phyloP scores from a whole-genome alignment of 768 basidiomycete genomes.

The Stropharia rugosoannulata region DNA sequence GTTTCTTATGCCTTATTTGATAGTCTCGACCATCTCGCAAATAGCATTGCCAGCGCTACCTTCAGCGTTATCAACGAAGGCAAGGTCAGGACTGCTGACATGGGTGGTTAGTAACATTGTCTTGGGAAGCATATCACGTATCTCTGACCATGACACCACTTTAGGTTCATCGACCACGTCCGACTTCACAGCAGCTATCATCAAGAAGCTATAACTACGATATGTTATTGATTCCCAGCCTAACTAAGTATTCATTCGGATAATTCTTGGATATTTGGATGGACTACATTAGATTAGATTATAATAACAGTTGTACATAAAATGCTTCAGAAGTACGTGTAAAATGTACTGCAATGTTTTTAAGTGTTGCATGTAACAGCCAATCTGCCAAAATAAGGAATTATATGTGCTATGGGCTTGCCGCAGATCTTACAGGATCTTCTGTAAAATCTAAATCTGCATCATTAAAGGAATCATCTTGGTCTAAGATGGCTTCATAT shows the following conservation, averaged over 20 bases:
- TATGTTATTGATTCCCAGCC: neutral
- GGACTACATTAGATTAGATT: conserved; percentile 16
- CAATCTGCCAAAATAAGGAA: no score
- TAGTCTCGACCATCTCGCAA: conserved; percentile 90
- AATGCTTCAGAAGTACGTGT: no score
- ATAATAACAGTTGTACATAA: conserved; percentile 9
- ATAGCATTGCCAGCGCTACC: conserved; percentile 88
- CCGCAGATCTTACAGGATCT: no score
- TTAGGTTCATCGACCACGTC: conserved; percentile 86
- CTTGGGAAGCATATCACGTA: conserved; percentile 2
- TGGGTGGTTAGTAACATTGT: conserved; percentile 70
- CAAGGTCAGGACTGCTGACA: conserved; percentile 90
- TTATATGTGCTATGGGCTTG: no score
- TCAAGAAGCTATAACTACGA: conserved; percentile 62
- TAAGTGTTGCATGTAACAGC: neutral
- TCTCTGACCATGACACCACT: conserved; percentile 1
- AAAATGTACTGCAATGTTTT: neutral
- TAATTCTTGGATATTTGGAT: conserved; percentile 17
- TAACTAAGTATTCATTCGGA: conserved; percentile 6
- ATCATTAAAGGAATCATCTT: no score
- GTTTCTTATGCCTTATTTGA: neutral
- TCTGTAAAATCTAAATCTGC: no score
- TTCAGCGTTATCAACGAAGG: conserved; percentile 90
- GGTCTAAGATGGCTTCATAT: no score
- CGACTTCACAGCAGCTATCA: conserved; percentile 92